These are phyloP conservation scores for Echium plantagineum DNA, from an alignment of 257 asterid genomes.

Conservation along the genomic window DNA sequence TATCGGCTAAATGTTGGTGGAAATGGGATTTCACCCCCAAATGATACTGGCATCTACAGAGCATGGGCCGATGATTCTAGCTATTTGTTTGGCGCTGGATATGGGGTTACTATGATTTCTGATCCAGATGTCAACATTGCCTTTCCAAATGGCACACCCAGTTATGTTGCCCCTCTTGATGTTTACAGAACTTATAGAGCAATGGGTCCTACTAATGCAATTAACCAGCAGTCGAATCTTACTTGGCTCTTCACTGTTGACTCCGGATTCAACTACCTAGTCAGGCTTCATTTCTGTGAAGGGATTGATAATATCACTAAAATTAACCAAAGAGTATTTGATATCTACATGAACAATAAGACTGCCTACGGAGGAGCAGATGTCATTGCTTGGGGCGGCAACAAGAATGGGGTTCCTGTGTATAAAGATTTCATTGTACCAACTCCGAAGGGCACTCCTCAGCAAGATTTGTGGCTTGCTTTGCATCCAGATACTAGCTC, in stretches of 20 bases:
- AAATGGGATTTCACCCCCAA: constrained; percentile 63
- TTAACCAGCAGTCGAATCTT: constrained; percentile 32
- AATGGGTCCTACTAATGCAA: constrained; percentile 32
- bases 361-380: constrained; percentile 34
- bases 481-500: constrained; percentile 36
- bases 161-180: constrained; percentile 34
- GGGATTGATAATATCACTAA: constrained; percentile 15
- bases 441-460: constrained; percentile 46
- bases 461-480: constrained; percentile 60
- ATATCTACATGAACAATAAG: constrained; percentile 30
- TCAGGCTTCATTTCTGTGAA: constrained; percentile 58
- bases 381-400: constrained; percentile 37
- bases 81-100: constrained; percentile 28
- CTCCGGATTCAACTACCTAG: constrained; percentile 41
- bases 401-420: constrained; percentile 36
- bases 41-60: constrained; percentile 44
- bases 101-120: constrained; percentile 25
- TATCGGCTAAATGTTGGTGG: constrained; percentile 87
- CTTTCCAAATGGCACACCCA: constrained; percentile 20
- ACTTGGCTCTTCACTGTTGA: constrained; percentile 45
- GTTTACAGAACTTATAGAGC: constrained; percentile 38
- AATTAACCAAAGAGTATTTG: constrained; percentile 35
- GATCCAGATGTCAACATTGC: constrained; percentile 26
- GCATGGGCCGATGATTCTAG: constrained; percentile 35
- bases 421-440: constrained; percentile 52